Evolutionary conservation across 495 filamentous ascomycete genomes (phyloP), one percentile per base, ranked within the genome.

Genomic region (Pseudevernia furfuracea): DNA sequence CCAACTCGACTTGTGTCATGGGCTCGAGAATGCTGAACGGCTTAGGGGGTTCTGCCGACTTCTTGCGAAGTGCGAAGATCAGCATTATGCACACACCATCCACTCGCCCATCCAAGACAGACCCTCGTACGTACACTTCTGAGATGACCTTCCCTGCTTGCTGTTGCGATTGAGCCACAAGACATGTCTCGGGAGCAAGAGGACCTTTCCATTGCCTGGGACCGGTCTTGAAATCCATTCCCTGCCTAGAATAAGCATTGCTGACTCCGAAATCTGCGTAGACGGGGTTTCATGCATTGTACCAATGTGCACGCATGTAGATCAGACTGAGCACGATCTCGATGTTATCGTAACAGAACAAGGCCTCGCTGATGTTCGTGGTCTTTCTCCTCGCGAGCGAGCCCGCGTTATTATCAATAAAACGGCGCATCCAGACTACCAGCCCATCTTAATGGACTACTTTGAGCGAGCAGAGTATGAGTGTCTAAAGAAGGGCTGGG

Each of bases 1-100:
- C 91, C 62, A 96, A 96, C 86, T 86, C 82, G 70, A 95, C 91
- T 57, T 91, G 90, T 91, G 90, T 96, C 36, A 92, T 94, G 86
- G 91, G 91, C 68, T 87, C 82, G 68, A 86, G 91, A 61, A 96
- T 96, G 91, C 81, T 95, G 55, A 95, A 96, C 80, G 91, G 91
- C 3, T 86, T 96, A 34, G 91, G 91, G 46, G 91, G 91, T 1
- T 90, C 87, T 0, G 91, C 91, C 52, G 91, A 96, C 73, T 96
- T 96, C 84, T 80, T 96, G 61, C 85, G 91, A 56, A 86, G 76
- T 70, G 75, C 88, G 66, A 96, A 95, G 76, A 92, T 93, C 81
- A 85, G 81, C 72, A 95, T 96, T 79, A 96, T 96, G 91, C 91
- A 96, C 80, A 94, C 91, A 2, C 91, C 91, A 9, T 85, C 81